phyloP scores from a whole-genome alignment of 1,284 basidiomycete species.

The Coniferiporia sulphurascens region DNA sequence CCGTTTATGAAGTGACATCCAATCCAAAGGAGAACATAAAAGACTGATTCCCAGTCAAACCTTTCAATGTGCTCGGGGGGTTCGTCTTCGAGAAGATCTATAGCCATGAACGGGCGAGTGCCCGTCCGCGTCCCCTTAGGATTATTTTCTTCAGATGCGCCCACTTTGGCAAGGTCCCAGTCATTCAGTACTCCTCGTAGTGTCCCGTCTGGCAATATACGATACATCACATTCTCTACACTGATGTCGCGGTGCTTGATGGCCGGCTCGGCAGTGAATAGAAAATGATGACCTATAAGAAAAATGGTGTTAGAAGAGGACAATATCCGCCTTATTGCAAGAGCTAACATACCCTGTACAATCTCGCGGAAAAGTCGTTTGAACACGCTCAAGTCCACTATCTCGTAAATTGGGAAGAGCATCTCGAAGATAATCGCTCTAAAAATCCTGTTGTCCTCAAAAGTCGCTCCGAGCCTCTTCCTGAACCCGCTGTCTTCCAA shows the following conservation, averaged over 20 bases:
- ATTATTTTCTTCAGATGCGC: background rate
- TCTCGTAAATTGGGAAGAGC: background rate
- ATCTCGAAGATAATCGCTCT: background rate
- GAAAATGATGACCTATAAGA: slow-evolving; percentile 2
- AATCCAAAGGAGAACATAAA: slow-evolving; percentile 7
- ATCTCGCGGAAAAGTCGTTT: background rate
- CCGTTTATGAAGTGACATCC: background rate
- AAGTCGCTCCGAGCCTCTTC: background rate
- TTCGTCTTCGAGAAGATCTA: background rate
- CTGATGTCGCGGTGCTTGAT: slow-evolving; percentile 14
- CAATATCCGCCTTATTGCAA: background rate
- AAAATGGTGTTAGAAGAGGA: background rate
- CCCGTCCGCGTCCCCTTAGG: slow-evolving; percentile 1
- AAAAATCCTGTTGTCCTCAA: background rate
- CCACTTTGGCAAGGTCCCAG: slow-evolving; percentile 3
- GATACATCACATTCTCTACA: slow-evolving; percentile 4
- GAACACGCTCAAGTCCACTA: background rate
- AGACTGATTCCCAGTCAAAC: slow-evolving; percentile 9
- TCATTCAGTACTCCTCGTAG: slow-evolving; percentile 11
- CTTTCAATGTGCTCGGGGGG: background rate
- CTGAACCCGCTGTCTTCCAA: background rate
- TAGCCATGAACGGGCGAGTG: slow-evolving; percentile 8
- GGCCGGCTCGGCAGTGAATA: background rate
- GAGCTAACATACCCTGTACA: background rate
- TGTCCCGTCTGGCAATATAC: background rate